Conservation (phyloP, 1,284 basidiomycete species). For the Pseudozyma thailandica region DNA sequence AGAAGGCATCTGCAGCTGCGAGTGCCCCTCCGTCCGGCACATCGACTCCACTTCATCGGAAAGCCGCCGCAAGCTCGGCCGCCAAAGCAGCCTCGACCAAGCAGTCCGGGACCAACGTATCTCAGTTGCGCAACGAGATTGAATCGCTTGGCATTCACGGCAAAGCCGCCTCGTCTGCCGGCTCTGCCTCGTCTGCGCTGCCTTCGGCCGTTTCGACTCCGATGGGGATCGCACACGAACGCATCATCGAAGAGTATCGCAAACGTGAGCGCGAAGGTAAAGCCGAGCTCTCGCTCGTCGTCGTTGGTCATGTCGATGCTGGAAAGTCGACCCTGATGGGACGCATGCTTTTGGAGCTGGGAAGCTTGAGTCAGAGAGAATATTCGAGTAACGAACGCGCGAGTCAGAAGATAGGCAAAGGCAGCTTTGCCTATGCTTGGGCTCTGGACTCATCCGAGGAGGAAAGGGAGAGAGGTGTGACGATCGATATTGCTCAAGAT, state of each 20-base stretch:
- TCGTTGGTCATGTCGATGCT: conserved; percentile 98
- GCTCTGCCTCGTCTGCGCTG: conserved; percentile 61
- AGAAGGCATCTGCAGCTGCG: conserved; percentile 39
- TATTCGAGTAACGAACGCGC: conserved; percentile 86
- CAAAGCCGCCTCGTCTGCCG: conserved; percentile 43
- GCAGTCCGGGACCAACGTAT: conserved; percentile 68
- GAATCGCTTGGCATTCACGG: conserved; percentile 52
- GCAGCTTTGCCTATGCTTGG: conserved; percentile 98
- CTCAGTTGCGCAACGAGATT: conserved; percentile 58
- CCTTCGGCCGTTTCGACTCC: conserved; percentile 69
- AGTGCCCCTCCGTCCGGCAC: conserved; percentile 41
- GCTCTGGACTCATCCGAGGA: conserved; percentile 91
- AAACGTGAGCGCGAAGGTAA: conserved; percentile 75
- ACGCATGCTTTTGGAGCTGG: conserved; percentile 88
- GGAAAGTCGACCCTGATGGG: conserved; percentile 99
- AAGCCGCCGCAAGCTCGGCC: conserved; percentile 39
- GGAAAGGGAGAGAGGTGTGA: conserved; percentile 93
- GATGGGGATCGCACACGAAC: conserved; percentile 80
- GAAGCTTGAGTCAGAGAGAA: conserved; percentile 85
- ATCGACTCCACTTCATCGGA: conserved; percentile 45
- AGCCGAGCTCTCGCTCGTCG: conserved; percentile 84
- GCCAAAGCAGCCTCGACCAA: conserved; percentile 57
- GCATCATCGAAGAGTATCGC: conserved; percentile 83
- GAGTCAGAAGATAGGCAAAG: conserved; percentile 89
- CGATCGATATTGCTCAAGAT: conserved; percentile 94